phyloP scores from a whole-genome alignment of 352 stramenopile genomes.

The Phytophthora pseudosyringae region DNA sequence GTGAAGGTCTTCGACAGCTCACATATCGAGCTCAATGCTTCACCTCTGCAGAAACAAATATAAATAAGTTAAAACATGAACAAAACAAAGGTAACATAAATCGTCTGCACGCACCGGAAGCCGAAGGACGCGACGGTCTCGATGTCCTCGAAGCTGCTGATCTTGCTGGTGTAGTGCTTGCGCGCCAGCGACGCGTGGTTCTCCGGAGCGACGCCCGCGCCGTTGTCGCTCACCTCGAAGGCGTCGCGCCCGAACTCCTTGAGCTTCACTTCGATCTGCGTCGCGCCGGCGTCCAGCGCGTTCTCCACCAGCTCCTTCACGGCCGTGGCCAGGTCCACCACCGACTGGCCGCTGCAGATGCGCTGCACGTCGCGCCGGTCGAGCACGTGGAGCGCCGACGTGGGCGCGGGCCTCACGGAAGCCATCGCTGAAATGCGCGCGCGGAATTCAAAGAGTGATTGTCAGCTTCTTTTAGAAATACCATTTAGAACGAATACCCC shows the following conservation, averaged over 20 bases:
- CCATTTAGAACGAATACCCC: conserved; percentile 3
- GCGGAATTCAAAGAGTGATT: conserved; percentile 26
- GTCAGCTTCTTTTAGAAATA: conserved; percentile 15
- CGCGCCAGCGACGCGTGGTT: conserved; percentile 85
- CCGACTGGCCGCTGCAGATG: conserved; percentile 93
- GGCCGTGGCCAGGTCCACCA: conserved; percentile 94
- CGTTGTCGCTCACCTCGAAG: conserved; percentile 98
- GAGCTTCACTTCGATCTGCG: conserved; percentile 89
- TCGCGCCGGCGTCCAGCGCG: conserved; percentile 72
- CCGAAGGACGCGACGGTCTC: conserved; percentile 89
- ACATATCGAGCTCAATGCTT: conserved; percentile 96
- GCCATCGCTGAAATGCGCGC: conserved; percentile 5
- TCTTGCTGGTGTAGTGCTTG: conserved; percentile 97
- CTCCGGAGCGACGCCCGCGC: conserved; percentile 79
- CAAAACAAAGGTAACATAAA: conserved; percentile 7
- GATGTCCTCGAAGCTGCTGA: conserved; percentile 95
- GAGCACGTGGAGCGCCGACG: conserved; percentile 46
- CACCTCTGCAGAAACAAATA: conserved; percentile 62
- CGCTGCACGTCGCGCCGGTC: conserved; percentile 60
- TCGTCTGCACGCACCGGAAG: conserved; percentile 77
- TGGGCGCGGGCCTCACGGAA: not conserved
- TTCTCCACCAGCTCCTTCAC: conserved; percentile 99
- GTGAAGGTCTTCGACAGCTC: conserved; percentile 89
- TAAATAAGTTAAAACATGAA: not conserved
- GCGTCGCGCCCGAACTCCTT: conserved; percentile 91